phyloP scores from a whole-genome alignment of 1,284 basidiomycete species.

The Rhodotorula mucilaginosa region DNA sequence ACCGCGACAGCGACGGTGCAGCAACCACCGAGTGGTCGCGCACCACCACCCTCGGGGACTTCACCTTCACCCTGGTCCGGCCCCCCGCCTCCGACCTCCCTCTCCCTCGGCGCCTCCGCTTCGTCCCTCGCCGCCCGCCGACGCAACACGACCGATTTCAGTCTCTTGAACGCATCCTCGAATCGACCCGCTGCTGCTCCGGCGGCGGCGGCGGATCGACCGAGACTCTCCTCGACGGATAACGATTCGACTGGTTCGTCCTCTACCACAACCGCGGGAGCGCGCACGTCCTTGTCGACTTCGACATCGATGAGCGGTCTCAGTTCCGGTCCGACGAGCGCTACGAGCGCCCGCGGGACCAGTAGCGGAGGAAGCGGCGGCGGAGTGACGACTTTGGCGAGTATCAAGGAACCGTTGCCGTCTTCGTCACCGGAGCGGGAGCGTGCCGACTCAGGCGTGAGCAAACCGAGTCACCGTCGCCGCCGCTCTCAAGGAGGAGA shows the following conservation, averaged over 20 bases:
- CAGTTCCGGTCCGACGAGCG: background rate
- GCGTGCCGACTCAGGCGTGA: background rate
- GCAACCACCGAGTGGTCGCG: background rate
- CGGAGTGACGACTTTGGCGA: background rate
- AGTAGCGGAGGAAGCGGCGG: background rate
- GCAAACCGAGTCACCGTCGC: background rate
- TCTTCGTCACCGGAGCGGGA: background rate
- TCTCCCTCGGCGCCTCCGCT: conserved; percentile 1
- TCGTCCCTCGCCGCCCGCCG: conserved; percentile 15
- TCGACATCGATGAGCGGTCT: background rate
- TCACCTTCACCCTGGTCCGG: conserved; percentile 20
- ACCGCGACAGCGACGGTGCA: background rate
- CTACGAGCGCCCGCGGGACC: background rate
- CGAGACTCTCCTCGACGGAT: background rate
- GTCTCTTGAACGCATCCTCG: background rate
- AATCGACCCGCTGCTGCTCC: background rate
- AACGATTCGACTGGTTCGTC: background rate
- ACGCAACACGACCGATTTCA: conserved; percentile 14
- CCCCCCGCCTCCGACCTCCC: conserved; percentile 15
- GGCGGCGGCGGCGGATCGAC: background rate
- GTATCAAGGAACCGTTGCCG: background rate
- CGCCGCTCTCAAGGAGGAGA: background rate
- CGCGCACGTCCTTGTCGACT: background rate
- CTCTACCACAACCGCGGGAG: background rate
- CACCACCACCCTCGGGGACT: background rate